Evolutionary conservation across 768 basidiomycete genomes (phyloP).

Genomic region (Tremella yokohamensis): DNA sequence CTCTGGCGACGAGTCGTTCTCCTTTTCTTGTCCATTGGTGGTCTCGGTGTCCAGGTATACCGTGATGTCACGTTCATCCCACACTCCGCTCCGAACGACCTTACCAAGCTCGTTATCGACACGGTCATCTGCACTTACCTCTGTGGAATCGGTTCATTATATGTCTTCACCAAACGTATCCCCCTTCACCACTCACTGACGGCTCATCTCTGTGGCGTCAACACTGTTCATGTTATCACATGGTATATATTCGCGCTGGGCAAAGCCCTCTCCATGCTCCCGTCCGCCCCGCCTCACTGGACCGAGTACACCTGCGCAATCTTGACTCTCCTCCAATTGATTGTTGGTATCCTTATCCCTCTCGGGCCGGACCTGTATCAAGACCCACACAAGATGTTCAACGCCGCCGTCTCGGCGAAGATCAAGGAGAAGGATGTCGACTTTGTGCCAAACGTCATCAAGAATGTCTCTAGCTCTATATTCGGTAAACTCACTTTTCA

Average conservation of each 20-base stretch:
- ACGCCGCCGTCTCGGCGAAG: slow-evolving; percentile 16
- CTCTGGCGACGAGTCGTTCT: background rate
- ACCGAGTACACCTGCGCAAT: slow-evolving; percentile 14
- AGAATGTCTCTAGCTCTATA: slow-evolving; percentile 13
- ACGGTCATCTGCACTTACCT: slow-evolving; percentile 2
- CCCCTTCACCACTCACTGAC: slow-evolving; percentile 11
- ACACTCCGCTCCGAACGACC: background rate
- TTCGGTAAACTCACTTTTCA: slow-evolving; percentile 16
- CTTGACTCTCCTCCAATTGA: slow-evolving; percentile 2
- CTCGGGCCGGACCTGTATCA: slow-evolving; percentile 18
- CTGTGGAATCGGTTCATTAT: background rate
- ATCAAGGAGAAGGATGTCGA: background rate
- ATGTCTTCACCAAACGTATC: slow-evolving; percentile 12
- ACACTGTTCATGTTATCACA: slow-evolving; percentile 7
- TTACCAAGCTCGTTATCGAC: slow-evolving; percentile 2
- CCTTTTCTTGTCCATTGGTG: slow-evolving; percentile 8
- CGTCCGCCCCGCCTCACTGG: slow-evolving; percentile 7
- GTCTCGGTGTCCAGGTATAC: slow-evolving; percentile 3
- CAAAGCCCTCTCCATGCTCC: slow-evolving; percentile 16
- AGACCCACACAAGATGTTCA: slow-evolving; percentile 27
- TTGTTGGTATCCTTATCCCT: slow-evolving; percentile 14
- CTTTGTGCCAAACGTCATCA: slow-evolving; percentile 16
- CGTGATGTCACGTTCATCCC: background rate
- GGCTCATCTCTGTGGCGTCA: slow-evolving; percentile 17
- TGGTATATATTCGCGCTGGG: slow-evolving; percentile 24